Evolutionary conservation across 805 yeast genomes (phyloP).

Genomic region (Suhomyces sp.): DNA sequence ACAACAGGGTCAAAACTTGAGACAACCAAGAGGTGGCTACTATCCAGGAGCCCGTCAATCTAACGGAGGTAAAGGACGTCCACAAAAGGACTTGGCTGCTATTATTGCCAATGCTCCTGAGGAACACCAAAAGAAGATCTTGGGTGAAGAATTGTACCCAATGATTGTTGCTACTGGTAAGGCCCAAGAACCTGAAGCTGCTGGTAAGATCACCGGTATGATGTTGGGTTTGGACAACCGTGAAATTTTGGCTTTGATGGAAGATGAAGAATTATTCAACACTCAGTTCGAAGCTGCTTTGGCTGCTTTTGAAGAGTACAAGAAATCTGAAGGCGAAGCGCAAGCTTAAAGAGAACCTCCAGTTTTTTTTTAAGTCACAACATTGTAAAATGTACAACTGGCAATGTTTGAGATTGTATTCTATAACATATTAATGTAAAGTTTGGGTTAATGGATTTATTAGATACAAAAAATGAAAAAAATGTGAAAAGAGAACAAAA

Average conservation of each 20-base stretch:
- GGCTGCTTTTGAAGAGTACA: conserved; percentile 89
- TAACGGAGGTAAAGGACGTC: conserved; percentile 35
- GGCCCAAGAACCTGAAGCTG: conserved; percentile 89
- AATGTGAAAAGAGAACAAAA: conserved; percentile 11
- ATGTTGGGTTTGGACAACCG: conserved; percentile 90
- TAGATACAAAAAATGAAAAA: conserved; percentile 21
- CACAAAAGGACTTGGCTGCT: conserved; percentile 56
- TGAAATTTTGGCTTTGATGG: conserved; percentile 84
- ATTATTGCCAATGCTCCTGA: conserved; percentile 64
- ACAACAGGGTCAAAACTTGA: conserved; percentile 29
- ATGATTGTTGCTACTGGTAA: conserved; percentile 83
- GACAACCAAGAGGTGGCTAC: conserved; percentile 61
- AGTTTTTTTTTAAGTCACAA: not conserved
- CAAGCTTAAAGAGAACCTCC: conserved; percentile 13
- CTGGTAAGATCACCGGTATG: conserved; percentile 99
- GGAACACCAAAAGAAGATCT: conserved; percentile 93
- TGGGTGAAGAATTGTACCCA: conserved; percentile 97
- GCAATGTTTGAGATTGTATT: conserved; percentile 12
- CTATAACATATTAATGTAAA: conserved; percentile 18
- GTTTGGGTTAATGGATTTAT: conserved; percentile 25
- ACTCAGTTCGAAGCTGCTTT: conserved; percentile 92
- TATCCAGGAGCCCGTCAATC: conserved; percentile 44
- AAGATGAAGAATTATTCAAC: conserved; percentile 85
- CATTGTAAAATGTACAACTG: not conserved
- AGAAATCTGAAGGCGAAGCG: conserved; percentile 44